These are phyloP conservation scores for Agaricus bisporus DNA, from an alignment of 768 basidiomycete genomes.

Conservation along the genomic window DNA sequence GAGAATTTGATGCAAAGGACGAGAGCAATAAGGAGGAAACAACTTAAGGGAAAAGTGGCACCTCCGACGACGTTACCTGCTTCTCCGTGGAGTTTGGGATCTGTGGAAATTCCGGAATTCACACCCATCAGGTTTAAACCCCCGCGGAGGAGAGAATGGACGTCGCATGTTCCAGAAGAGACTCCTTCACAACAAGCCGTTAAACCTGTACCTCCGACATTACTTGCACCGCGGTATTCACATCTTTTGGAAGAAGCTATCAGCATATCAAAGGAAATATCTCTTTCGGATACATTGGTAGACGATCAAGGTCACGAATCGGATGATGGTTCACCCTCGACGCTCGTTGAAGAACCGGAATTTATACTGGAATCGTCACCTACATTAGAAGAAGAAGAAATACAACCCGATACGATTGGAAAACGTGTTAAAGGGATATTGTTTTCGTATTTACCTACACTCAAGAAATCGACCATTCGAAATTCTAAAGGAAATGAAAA, in stretches of 20 bases:
- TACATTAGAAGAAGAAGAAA: background rate
- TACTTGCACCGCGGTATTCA: constrained; percentile 51
- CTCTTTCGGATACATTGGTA: background rate
- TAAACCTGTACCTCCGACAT: constrained; percentile 29
- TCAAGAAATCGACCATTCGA: constrained; percentile 31
- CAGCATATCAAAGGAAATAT: constrained; percentile 24
- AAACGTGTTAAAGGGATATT: constrained; percentile 50
- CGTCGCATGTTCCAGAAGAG: constrained; percentile 13
- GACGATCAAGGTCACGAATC: constrained; percentile 4
- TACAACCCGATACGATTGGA: constrained; percentile 30
- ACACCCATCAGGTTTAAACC: constrained; percentile 37
- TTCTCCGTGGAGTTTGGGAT: constrained; percentile 2
- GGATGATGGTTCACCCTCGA: constrained; percentile 1
- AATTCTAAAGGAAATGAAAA: constrained; percentile 16
- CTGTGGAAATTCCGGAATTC: constrained; percentile 45
- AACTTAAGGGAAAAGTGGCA: constrained; percentile 49
- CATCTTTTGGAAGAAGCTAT: constrained; percentile 53
- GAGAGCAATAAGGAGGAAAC: constrained; percentile 53
- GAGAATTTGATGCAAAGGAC: constrained; percentile 45
- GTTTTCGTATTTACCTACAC: constrained; percentile 53
- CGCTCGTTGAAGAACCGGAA: constrained; percentile 5
- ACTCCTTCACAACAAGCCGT: constrained; percentile 20
- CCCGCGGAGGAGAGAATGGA: constrained; percentile 18
- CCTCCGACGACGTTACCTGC: constrained; percentile 40
- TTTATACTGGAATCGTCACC: background rate